phyloP scores from a whole-genome alignment of 805 yeast genomes.

The Nakazawaea populi region DNA sequence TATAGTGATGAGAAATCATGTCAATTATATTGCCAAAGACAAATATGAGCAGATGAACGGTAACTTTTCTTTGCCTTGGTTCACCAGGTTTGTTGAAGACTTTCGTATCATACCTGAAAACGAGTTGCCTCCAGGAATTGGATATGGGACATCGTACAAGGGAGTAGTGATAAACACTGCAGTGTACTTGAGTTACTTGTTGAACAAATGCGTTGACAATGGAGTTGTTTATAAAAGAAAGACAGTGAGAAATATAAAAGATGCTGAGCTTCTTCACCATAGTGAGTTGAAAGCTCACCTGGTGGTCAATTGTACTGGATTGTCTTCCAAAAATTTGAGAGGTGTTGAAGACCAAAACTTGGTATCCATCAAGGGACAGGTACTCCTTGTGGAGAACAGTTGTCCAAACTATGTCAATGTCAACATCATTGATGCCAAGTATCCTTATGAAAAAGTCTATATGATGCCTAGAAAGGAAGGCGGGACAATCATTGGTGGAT shows the following conservation, averaged over 20 bases:
- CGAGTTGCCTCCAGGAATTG: slow-evolving; percentile 31
- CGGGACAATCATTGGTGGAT: slow-evolving; percentile 65
- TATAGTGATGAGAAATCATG: slow-evolving; percentile 23
- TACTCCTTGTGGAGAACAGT: slow-evolving; percentile 43
- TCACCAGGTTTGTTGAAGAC: slow-evolving; percentile 33
- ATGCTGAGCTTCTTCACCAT: slow-evolving; percentile 40
- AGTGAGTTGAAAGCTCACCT: slow-evolving; percentile 36
- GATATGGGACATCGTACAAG: slow-evolving; percentile 40
- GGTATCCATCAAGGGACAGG: slow-evolving; percentile 58
- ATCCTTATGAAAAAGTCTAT: slow-evolving; percentile 45
- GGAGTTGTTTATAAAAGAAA: slow-evolving; percentile 47
- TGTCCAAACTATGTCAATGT: slow-evolving; percentile 28
- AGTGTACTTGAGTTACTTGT: slow-evolving; percentile 47
- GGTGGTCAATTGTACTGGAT: slow-evolving; percentile 56
- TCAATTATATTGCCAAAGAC: slow-evolving; percentile 16
- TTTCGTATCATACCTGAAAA: slow-evolving; percentile 25
- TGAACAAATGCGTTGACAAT: slow-evolving; percentile 34
- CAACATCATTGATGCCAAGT: slow-evolving; percentile 18
- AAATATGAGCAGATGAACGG: slow-evolving; percentile 12
- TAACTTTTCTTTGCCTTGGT: slow-evolving; percentile 40
- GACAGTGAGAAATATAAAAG: slow-evolving; percentile 34
- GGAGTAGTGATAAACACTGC: slow-evolving; percentile 57
- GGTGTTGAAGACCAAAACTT: slow-evolving; percentile 41
- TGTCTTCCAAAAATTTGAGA: slow-evolving; percentile 35
- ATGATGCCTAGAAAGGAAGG: slow-evolving; percentile 71